Evolutionary conservation across 108 stramenopile genomes (phyloP), one percentile per base, ranked within the genome.

Genomic region (Pseudonitzschia multiseries): DNA sequence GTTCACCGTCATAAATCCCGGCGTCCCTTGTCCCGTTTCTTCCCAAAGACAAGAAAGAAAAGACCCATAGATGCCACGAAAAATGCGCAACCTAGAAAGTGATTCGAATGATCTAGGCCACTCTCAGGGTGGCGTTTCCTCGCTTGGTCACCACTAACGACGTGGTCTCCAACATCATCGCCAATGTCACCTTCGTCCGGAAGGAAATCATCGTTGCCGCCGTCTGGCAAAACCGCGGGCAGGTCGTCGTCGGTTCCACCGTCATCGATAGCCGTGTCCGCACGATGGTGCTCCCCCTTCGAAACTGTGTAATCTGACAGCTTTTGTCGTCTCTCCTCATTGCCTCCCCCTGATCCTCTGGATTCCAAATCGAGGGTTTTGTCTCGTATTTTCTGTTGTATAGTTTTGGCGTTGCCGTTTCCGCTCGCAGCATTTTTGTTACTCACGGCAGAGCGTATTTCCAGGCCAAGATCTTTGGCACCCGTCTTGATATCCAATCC

Each of bases 11-110:
- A 77, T 53, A 77, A 60, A 66, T 77, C 76, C 42, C 76, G 41
- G 52, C 76, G 50, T 56, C 76, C 76, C 64, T 77, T 77, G n/a
- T 66, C 70, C 24, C 76, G 69, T 31, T 41, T 66, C 68, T 69
- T 60, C 5, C 68, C 59, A 48, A 69, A 65, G 22, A 56, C 18
- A 1, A 71, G 33, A 5, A 77, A 17, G 18, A 70, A 42, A 3
- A 42, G n/a, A 18, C 76, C 76, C 62, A 66, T 71, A 10, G 76
- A 12, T n/a, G 36, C 31, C 26, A 57, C 40, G 50, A 77, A 77
- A 63, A 77, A 77, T 6, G 27, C 36, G 56, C 64, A 65, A 14
- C 24, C 76, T 18, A 50, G 3, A 4, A 77, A 13, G 59, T 77
- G 76, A 8, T 44, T 36, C 8, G 29, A 51, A 13, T 60, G 61